These are phyloP conservation scores for Fraxinus greggii DNA, from an alignment of 305 asterid genomes.

Conservation along the genomic window DNA sequence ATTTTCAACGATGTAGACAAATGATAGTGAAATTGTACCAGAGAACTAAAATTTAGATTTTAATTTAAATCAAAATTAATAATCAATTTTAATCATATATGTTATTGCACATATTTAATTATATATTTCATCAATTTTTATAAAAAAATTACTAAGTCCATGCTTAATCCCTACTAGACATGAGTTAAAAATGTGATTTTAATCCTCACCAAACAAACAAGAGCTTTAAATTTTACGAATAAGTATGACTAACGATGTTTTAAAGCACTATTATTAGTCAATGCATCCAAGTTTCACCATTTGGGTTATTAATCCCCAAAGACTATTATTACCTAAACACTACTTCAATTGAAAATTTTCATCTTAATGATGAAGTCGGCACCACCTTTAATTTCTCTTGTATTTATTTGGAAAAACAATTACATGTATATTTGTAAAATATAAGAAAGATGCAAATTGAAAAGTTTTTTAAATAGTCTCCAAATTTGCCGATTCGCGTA, in stretches of 20 bases:
- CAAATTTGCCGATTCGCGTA: neutral
- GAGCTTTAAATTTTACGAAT: neutral
- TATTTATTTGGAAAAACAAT: slow-evolving; percentile 16
- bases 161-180: too few species aligned
- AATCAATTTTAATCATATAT: too few species aligned
- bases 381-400: slow-evolving; percentile 21
- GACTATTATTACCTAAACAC: neutral
- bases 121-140: too few species aligned
- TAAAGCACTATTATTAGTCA: neutral
- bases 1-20: neutral
- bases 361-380: slow-evolving; percentile 26
- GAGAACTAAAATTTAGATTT: too few species aligned
- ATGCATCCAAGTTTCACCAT: neutral
- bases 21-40: neutral
- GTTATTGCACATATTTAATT: too few species aligned
- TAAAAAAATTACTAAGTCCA: too few species aligned
- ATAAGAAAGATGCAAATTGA: neutral
- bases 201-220: too few species aligned
- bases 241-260: neutral
- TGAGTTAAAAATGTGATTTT: too few species aligned
- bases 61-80: too few species aligned
- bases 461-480: neutral
- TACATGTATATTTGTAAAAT: neutral
- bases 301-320: neutral
- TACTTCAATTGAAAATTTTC: neutral